Conservation (phyloP, 495 filamentous ascomycete species). For the Cairneyella variabilis region DNA sequence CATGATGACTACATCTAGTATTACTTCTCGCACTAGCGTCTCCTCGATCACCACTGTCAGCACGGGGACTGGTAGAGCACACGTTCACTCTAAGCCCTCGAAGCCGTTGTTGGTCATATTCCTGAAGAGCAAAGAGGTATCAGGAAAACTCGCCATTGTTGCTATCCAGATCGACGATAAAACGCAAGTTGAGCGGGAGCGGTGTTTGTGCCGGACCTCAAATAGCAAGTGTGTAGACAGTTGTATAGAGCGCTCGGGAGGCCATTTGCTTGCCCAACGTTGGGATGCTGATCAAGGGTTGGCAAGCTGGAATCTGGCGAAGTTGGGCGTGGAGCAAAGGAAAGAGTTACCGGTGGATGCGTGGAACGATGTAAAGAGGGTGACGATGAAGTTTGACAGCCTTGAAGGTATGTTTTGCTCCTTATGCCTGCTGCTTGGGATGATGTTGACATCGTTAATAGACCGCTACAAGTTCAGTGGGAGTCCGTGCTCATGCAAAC, state of each 20-base stretch:
- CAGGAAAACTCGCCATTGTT: slow-evolving; percentile 11
- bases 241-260: slow-evolving; percentile 9
- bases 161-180: slow-evolving; percentile 17
- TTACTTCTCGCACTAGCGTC: not conserved
- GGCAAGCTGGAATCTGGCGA: slow-evolving; percentile 14
- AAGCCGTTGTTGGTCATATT: slow-evolving; percentile 19
- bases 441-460: not conserved
- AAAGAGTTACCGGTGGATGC: slow-evolving; percentile 12
- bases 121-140: slow-evolving; percentile 10
- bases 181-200: slow-evolving; percentile 11
- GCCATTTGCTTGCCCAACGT: slow-evolving; percentile 2
- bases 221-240: slow-evolving; percentile 7
- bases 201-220: slow-evolving; percentile 9
- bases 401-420: slow-evolving; percentile 11
- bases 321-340: slow-evolving; percentile 9
- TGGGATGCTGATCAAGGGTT: slow-evolving; percentile 12
- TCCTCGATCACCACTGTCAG: slow-evolving; percentile 10
- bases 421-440: not conserved
- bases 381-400: slow-evolving; percentile 14
- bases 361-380: slow-evolving; percentile 10
- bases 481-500: slow-evolving; percentile 11
- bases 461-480: slow-evolving; percentile 13
- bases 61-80: slow-evolving; percentile 11
- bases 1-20: slow-evolving; percentile 3
- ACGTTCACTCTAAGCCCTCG: slow-evolving; percentile 16